Percentiles rank a stretch among this genome's conserved stretches.
Evolutionary conservation across 768 basidiomycete genomes (phyloP).

Genomic region (Lepiota venenata): DNA sequence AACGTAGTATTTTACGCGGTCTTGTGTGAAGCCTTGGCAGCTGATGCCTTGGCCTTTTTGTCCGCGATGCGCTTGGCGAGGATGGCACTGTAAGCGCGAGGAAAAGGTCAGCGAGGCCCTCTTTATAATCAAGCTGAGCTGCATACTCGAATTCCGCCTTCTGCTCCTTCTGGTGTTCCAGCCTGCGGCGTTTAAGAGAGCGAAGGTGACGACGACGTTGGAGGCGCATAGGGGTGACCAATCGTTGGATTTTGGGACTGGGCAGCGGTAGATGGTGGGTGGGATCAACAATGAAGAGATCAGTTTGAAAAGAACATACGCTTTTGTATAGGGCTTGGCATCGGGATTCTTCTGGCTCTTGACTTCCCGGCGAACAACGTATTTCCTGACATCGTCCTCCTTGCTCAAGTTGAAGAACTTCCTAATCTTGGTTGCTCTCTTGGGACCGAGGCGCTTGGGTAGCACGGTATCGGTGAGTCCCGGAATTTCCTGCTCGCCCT

Average conservation of each 20-base stretch:
- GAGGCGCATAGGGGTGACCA: slow-evolving; percentile 92
- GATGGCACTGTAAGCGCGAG: slow-evolving; percentile 45
- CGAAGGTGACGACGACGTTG: slow-evolving; percentile 94
- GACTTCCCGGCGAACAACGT: slow-evolving; percentile 92
- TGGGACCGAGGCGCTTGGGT: slow-evolving; percentile 95
- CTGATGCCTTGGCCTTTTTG: slow-evolving; percentile 89
- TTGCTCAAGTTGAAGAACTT: slow-evolving; percentile 97
- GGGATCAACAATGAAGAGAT: too few species aligned
- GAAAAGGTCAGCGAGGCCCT: not conserved
- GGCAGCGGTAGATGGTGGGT: not conserved
- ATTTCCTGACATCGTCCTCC: slow-evolving; percentile 98
- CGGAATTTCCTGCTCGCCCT: slow-evolving; percentile 87
- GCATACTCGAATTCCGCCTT: slow-evolving; percentile 89
- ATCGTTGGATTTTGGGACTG: slow-evolving; percentile 95
- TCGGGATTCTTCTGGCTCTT: slow-evolving; percentile 82
- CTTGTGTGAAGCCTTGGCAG: slow-evolving; percentile 79
- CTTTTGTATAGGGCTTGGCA: slow-evolving; percentile 96
- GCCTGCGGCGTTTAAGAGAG: slow-evolving; percentile 82
- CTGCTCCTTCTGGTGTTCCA: slow-evolving; percentile 93
- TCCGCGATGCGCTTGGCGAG: slow-evolving; percentile 88
- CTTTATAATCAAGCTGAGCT: slow-evolving; percentile 2
- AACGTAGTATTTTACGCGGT: slow-evolving; percentile 9
- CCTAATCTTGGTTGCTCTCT: slow-evolving; percentile 96
- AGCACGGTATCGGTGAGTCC: slow-evolving; percentile 90
- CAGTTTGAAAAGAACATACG: slow-evolving; percentile 64